These are phyloP conservation scores for Suillus fuscotomentosus DNA, from an alignment of 768 basidiomycete genomes.

Conservation along the genomic window DNA sequence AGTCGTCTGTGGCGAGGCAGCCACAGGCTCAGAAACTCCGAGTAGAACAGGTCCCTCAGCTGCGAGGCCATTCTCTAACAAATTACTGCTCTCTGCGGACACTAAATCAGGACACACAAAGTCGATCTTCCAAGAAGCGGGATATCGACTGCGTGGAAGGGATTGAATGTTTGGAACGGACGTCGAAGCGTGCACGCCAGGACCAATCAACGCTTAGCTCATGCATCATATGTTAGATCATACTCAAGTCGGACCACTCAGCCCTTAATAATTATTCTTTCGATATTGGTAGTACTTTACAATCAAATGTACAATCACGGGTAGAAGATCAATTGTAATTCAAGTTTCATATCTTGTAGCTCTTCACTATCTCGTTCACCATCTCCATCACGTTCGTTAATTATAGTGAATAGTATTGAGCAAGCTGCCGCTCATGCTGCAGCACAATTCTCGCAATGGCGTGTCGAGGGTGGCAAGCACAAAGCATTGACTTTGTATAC, in stretches of 20 bases:
- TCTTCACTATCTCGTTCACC: slow-evolving; percentile 40
- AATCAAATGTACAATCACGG: neutral
- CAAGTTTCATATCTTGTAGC: neutral
- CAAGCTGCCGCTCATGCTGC: slow-evolving; percentile 79
- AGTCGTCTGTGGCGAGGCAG: slow-evolving; percentile 1
- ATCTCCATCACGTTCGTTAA: slow-evolving; percentile 57
- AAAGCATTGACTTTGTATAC: no score
- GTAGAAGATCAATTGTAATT: neutral
- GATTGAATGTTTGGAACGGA: neutral
- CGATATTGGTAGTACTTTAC: neutral
- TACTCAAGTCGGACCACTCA: neutral
- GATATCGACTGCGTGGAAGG: neutral
- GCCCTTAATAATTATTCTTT: neutral
- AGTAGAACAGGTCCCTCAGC: neutral
- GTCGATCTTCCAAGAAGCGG: neutral
- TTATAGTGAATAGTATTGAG: slow-evolving; percentile 89
- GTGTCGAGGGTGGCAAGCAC: slow-evolving; percentile 75
- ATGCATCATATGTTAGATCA: slow-evolving; percentile 3
- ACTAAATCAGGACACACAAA: neutral
- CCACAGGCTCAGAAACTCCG: slow-evolving; percentile 1
- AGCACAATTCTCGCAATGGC: slow-evolving; percentile 66
- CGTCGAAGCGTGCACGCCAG: neutral
- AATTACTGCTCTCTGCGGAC: neutral
- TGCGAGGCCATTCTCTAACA: slow-evolving; percentile 1
- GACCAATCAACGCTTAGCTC: neutral